Evolutionary conservation across 225 moss, liverwort and hornwort species (phyloP).

Genomic region (Polytrichum formosum): DNA sequence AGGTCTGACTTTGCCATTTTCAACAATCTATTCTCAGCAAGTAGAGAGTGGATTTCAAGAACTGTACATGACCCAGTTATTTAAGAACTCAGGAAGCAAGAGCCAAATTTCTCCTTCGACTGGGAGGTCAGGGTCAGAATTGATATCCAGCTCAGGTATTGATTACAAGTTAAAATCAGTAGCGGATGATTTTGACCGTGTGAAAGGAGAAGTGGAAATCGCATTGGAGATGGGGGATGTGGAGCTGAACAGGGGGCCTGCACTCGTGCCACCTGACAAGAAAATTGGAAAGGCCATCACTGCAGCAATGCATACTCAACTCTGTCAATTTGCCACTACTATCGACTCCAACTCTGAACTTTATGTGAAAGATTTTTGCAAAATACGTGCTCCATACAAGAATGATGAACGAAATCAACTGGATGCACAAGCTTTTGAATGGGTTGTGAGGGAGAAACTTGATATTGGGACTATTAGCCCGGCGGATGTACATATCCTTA

Average conservation of each 20-base stretch:
- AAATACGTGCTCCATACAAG: constrained; percentile 39
- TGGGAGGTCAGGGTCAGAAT: background rate
- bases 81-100: constrained; percentile 9
- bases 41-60: constrained; percentile 40
- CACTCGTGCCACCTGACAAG: background rate
- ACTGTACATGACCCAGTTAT: constrained; percentile 33
- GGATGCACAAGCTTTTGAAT: constrained; percentile 56
- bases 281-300: constrained; percentile 37
- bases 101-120: constrained; percentile 7
- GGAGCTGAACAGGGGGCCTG: background rate
- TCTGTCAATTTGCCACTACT: constrained; percentile 31
- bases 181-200: constrained; percentile 11
- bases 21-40: constrained; percentile 35
- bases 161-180: background rate
- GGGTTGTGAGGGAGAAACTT: constrained; percentile 50
- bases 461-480: constrained; percentile 11
- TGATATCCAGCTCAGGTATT: too few species aligned
- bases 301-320: constrained; percentile 34
- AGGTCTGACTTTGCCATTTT: constrained; percentile 43
- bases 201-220: background rate
- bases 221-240: background rate
- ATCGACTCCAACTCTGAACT: constrained; percentile 40
- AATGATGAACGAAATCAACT: constrained; percentile 22
- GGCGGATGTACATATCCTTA: constrained; percentile 38
- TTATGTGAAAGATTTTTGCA: constrained; percentile 49